Conservation (phyloP, 2,329 filamentous ascomycete species). For the Huntiella abstrusa region DNA sequence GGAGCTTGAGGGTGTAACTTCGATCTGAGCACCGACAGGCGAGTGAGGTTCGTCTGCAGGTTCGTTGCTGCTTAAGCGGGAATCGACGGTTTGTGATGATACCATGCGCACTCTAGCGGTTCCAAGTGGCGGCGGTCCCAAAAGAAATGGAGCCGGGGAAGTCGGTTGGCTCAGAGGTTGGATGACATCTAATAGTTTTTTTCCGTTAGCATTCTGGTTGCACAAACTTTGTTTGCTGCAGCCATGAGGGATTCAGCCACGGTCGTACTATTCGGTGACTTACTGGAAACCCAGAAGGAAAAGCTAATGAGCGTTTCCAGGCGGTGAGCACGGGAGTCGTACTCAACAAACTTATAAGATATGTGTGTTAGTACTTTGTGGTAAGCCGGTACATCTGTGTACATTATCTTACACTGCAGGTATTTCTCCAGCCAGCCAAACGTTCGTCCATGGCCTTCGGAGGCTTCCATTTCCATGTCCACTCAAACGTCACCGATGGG, state of each 20-base stretch:
- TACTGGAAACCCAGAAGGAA: conserved; percentile 85
- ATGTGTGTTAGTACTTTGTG: background rate
- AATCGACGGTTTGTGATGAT: conserved; percentile 75
- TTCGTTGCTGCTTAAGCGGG: conserved; percentile 57
- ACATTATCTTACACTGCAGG: conserved; percentile 52
- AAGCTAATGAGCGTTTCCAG: conserved; percentile 80
- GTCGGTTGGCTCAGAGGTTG: conserved; percentile 35
- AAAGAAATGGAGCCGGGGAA: conserved; percentile 52
- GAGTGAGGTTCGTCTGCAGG: conserved; percentile 37
- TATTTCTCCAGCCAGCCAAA: conserved; percentile 85
- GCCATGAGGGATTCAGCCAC: too few relatives aligned
- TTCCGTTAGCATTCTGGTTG: too few relatives aligned
- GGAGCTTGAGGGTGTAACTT: conserved; percentile 15
- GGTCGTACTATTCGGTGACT: conserved; percentile 15
- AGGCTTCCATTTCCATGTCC: conserved; percentile 94
- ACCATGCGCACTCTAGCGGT: conserved; percentile 56
- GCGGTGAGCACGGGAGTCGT: conserved; percentile 80
- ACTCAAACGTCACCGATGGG: conserved; percentile 72
- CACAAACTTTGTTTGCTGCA: too few relatives aligned
- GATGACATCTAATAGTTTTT: conserved; percentile 22
- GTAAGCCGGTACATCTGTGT: background rate
- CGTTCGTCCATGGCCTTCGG: conserved; percentile 66
- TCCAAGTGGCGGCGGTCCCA: conserved; percentile 35
- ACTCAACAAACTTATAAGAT: conserved; percentile 63
- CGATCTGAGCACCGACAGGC: conserved; percentile 24